phyloP scores from a whole-genome alignment of 2,329 filamentous ascomycete genomes.

The Verticillium tricorpus region DNA sequence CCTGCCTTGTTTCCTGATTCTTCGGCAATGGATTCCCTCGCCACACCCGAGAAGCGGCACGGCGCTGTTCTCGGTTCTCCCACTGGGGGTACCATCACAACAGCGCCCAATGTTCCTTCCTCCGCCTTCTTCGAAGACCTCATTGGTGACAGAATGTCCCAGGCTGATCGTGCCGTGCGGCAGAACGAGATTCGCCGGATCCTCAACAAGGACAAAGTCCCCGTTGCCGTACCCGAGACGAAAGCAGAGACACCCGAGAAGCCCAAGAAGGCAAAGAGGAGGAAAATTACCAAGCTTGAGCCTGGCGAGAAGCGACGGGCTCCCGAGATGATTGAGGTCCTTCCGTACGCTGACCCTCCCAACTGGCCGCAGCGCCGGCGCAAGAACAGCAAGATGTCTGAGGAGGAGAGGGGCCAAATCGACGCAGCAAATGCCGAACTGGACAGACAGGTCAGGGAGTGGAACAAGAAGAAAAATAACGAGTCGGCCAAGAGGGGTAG shows the following conservation, averaged over 20 bases:
- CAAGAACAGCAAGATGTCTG: background rate
- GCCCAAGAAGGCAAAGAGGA: background rate
- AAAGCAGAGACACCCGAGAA: background rate
- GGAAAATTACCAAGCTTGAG: background rate
- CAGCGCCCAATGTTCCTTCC: background rate
- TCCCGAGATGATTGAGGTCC: background rate
- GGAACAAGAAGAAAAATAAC: background rate
- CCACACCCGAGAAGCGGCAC: background rate
- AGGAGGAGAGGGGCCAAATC: background rate
- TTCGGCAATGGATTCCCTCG: background rate
- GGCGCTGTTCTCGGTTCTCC: background rate
- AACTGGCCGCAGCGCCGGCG: background rate
- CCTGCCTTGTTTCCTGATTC: background rate
- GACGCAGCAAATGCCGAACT: background rate
- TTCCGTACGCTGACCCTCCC: background rate
- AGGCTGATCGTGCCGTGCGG: background rate
- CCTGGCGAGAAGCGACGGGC: background rate
- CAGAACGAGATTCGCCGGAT: background rate
- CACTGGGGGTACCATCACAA: background rate
- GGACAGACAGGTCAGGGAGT: background rate
- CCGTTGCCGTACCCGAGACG: background rate
- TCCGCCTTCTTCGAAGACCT: background rate
- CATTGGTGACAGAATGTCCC: background rate
- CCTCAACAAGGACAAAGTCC: background rate
- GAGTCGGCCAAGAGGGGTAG: background rate